Evolutionary conservation across 176 grass and related monocot species (phyloP), one percentile per base, ranked within the genome.

Genomic region (Cocos nucifera): DNA sequence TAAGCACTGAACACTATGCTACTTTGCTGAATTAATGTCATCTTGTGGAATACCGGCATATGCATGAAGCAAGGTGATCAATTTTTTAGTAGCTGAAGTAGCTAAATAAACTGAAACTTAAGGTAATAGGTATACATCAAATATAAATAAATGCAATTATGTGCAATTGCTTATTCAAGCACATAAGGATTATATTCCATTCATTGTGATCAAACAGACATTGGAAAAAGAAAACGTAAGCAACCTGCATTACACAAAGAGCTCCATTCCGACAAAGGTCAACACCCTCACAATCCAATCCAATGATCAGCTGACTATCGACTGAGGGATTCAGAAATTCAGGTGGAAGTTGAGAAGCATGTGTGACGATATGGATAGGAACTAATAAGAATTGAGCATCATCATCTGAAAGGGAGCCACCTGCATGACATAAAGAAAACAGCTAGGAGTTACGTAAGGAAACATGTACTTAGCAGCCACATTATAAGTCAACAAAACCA

Each of bases 191-290:
- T 44, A 44, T 6, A 44, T 12, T 12, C 6, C 10, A 12, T 44
- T 44, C 35, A 9, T 44, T 44, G 35, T 44, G 10, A 44, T 12
- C 35, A 44, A 10, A 35, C 8, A 35, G 57, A 18, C 17, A 20
- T 54, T 17, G 6, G 19, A 19, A 66, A 61, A 30, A 32, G 49
- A 66, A 44, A 75, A 49, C 64, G 57, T 71, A 63, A 57, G 61
- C 87, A 35, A 97, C 92, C 92, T 97, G 92, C 92, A 97, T 97
- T 62, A 97, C 73, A 75, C 92, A 97, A 66, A 97, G 84, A 80
- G 72, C 64, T 12, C 92, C 92, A 78, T 85, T 50, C 54, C 87
- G 83, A 61, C 92, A 97, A 53, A 97, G 83, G 60, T 97, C 87
- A 60, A 97, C 87, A 67, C 92, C 92, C 78, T 97, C 92, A 58